These are phyloP conservation scores for Petunia axillaris DNA, from an alignment of 257 asterid species.

Conservation along the genomic window DNA sequence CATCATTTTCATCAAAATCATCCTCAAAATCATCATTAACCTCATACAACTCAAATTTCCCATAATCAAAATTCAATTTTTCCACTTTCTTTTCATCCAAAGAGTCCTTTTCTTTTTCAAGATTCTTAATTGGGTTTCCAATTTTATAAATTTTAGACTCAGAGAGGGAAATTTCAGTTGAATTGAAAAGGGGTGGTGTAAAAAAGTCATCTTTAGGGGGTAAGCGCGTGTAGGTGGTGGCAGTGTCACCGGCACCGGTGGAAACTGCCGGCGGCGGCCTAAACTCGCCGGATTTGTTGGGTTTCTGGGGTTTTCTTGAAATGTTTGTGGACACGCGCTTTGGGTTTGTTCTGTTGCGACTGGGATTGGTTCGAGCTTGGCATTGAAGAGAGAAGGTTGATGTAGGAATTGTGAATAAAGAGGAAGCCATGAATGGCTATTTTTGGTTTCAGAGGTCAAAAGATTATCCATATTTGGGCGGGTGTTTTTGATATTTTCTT, in stretches of 20 bases:
- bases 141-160: constrained; percentile 28
- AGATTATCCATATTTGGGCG: constrained; percentile 22
- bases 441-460: neutral
- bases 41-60: constrained; percentile 69
- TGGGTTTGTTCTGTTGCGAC: constrained; percentile 24
- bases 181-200: constrained; percentile 24
- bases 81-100: constrained; percentile 31
- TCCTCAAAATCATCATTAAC: constrained; percentile 63
- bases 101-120: constrained; percentile 20
- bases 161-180: constrained; percentile 55
- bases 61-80: constrained; percentile 51
- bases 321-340: constrained; percentile 24
- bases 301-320: constrained; percentile 30
- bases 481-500: neutral
- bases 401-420: constrained; percentile 22
- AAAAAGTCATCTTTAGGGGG: constrained; percentile 81
- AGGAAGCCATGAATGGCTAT: constrained; percentile 28
- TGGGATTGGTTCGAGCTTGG: constrained; percentile 34
- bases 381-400: constrained; percentile 29
- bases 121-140: neutral
- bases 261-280: constrained; percentile 40
- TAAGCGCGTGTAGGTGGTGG: constrained; percentile 79
- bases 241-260: constrained; percentile 64
- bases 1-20: constrained; percentile 41
- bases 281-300: constrained; percentile 42